Evolutionary conservation across 148 eudicot species (phyloP), one percentile per base, ranked within the genome.

Genomic region (Gaultheria prostrata): DNA sequence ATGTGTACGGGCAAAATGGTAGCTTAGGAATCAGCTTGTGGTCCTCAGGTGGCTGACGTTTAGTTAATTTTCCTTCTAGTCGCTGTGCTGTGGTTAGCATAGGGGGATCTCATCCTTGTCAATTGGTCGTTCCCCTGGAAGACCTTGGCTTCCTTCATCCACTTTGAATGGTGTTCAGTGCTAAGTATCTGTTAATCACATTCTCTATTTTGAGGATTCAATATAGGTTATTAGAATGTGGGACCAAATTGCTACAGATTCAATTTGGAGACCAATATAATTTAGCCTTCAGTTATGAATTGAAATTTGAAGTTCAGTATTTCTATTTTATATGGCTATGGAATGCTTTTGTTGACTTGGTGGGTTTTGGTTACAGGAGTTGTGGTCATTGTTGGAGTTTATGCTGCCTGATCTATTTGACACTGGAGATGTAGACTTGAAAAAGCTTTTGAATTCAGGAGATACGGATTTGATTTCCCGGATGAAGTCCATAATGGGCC

Each of bases 321-420:
- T 18, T 4, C 48, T 48, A 1, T 51, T 30, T 65, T 26, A 8
- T 53, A 32, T 21, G 21, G 11, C 39, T 50, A 32, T 80, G 83
- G 46, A 67, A 56, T 69, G 35, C 80, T 57, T 56, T 80, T 18
- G 1, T 32, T 73, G 18, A 72, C 32, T 76, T 85, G 43, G 78
- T 24, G 84, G 82, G 61, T 67, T 33, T 63, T n/a, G 35, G 20
- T 86, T 91, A 90, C 95, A 96, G 99, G 99, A 96, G 84, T 90
- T 96, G 76, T 96, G 99, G 99, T 96, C 99, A 28, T 56, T 96
- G 89, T 89, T 96, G 95, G 99, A 94, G 92, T 94, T 96, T 86
- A 94, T 96, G 95, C 90, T 96, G 91, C 97, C 99, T 82, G 97
- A 93, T 90, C 86, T 96, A 46, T 96, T 96, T 91, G 94, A 88